phyloP scores from a whole-genome alignment of 306 rosid genomes.

The Citrullus mucosospermus region DNA sequence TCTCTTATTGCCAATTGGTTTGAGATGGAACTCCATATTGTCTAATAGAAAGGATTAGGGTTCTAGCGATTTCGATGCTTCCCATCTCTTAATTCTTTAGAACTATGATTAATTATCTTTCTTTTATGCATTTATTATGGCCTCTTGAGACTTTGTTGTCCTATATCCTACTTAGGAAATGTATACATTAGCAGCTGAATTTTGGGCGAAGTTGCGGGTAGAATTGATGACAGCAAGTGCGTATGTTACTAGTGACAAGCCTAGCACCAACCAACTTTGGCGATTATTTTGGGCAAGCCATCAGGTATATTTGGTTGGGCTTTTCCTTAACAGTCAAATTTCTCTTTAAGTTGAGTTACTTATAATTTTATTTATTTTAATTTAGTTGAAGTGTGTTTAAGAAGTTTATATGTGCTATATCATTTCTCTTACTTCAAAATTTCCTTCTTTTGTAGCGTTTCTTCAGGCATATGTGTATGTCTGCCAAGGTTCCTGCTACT shows the following conservation, averaged over 20 bases:
- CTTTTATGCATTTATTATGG: not conserved
- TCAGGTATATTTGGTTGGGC: conserved; percentile 38
- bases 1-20: too few relatives aligned
- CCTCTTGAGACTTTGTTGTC: not conserved
- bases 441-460: conserved; percentile 65
- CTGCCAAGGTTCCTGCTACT: conserved; percentile 96
- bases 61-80: not conserved
- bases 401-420: not conserved
- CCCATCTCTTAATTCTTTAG: not conserved
- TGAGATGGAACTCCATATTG: too few relatives aligned
- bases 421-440: conserved; percentile 12
- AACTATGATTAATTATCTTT: not conserved
- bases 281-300: conserved; percentile 97
- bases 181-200: conserved; percentile 81
- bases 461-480: conserved; percentile 96
- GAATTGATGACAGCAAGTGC: conserved; percentile 71
- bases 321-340: not conserved
- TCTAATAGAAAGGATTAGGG: not conserved
- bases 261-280: conserved; percentile 83
- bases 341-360: not conserved
- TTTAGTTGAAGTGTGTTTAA: not conserved
- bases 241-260: conserved; percentile 51
- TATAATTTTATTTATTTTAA: not conserved
- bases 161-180: conserved; percentile 41
- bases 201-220: conserved; percentile 85